A percentile compares a stretch with the other conserved stretches of the same genome.
Evolutionary conservation across 371 early-diverging fungal genomes (phyloP).

Genomic region (Encephalitozoon cuniculi): DNA sequence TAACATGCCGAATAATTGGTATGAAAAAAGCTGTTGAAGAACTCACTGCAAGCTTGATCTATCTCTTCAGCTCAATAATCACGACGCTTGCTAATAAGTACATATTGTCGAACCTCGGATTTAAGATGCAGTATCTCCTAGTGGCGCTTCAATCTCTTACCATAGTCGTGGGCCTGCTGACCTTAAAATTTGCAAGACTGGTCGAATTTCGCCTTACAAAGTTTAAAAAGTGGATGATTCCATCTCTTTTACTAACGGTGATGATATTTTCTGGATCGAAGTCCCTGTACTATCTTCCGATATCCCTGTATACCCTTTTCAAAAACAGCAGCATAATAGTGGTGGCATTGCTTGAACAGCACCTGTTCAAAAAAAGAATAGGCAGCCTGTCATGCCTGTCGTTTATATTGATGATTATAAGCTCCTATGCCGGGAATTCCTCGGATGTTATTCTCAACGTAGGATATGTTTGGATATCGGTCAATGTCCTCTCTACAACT

Average conservation of each 20-base stretch:
- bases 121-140: slow-evolving; percentile 46
- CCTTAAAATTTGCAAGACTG: slow-evolving; percentile 23
- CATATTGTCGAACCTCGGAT: slow-evolving; percentile 38
- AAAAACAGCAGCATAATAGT: slow-evolving; percentile 93
- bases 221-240: slow-evolving; percentile 69
- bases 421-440: slow-evolving; percentile 79
- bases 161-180: slow-evolving; percentile 24
- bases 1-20: neutral
- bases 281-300: slow-evolving; percentile 74
- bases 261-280: slow-evolving; percentile 95
- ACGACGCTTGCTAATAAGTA: slow-evolving; percentile 58
- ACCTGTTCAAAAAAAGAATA: slow-evolving; percentile 68
- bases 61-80: slow-evolving; percentile 38
- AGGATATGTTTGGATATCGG: slow-evolving; percentile 80
- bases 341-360: slow-evolving; percentile 80
- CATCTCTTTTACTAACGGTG: slow-evolving; percentile 71
- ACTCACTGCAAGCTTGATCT: neutral
- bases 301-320: slow-evolving; percentile 83
- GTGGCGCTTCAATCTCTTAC: slow-evolving; percentile 50
- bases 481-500: slow-evolving; percentile 80
- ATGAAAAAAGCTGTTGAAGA: slow-evolving; percentile 8
- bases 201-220: slow-evolving; percentile 64
- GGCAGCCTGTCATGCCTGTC: slow-evolving; percentile 68
- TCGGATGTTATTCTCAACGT: slow-evolving; percentile 62
- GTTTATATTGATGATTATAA: slow-evolving; percentile 79